Base-by-base conservation (phyloP, 768 basidiomycete genomes). In the Russula emetica region DNA sequence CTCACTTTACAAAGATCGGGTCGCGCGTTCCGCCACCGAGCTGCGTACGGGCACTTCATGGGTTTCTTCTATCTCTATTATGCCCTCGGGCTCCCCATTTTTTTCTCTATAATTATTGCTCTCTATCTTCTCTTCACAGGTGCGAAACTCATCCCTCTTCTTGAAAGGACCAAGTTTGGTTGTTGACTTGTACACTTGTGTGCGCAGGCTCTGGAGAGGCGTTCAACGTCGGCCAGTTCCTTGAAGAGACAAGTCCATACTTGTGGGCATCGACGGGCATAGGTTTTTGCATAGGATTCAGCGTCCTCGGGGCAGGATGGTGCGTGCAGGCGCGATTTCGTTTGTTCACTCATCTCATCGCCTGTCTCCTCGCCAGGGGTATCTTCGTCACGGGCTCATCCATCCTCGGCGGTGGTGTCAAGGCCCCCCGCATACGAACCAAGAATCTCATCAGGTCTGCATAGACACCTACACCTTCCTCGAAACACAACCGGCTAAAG, bases 351-450 rank as follows among this genome's bases (percentile, higher is more conserved):
- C 26, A 30, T 47, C 14, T 45, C 20, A 16, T 32, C 20, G 28
- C 22, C 5, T 24, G 5, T 55, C n/a, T 3, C 28, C 13, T 66
- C 42, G n/a, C 64, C 63, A 98, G 96, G 96, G 96, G 96, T 56
- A 98, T 99, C 73, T 94, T 96, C 79, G 78, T 98, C 61, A 98
- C 97, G 0, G 97, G 97, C 60, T 78, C 95, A n/a, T 96, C 94
- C 34, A 94, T 99, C 69, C 81, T 99, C 34, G 96, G 96, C 51
- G 97, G 94, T 72, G 95, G 95, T 71, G 94, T 98, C 11, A 81
- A 94, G 49, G 83, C 94, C 53, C 96, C 96, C 13, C 82, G 96
- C 68, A 98, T 99, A 60, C 83, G 88, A 55, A 98, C 96, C 22
- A 98, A 99, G 83, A 99, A 99, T 74, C 75, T 98, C 74, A 97